A percentile compares a stretch with the other conserved stretches of the same genome.
Conservation (phyloP, 1,284 basidiomycete species). For the Cryptococcus maquisensis region DNA sequence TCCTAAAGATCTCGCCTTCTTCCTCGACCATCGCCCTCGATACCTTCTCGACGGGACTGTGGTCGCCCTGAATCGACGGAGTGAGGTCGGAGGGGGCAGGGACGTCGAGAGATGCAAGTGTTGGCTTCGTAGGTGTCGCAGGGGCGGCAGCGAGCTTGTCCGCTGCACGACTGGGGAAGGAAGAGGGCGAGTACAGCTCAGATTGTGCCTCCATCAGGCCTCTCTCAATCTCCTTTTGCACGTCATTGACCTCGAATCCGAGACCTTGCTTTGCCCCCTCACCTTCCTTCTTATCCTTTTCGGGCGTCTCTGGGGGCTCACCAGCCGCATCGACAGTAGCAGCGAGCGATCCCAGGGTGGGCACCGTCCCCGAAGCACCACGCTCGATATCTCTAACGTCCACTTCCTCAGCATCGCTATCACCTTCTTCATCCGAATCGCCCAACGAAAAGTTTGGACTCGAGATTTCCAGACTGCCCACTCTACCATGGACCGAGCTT, state of each 20-base stretch:
- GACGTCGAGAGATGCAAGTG: background rate
- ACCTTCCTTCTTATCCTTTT: background rate
- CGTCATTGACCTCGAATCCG: background rate
- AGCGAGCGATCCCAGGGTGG: background rate
- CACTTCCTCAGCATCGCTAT: conserved; percentile 58
- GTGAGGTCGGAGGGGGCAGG: background rate
- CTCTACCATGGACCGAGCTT: conserved; percentile 32
- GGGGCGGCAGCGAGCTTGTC: background rate
- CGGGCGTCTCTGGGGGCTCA: background rate
- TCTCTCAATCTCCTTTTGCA: background rate
- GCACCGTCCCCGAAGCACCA: background rate
- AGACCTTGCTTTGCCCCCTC: background rate
- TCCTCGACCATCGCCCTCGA: conserved; percentile 76
- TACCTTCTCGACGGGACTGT: conserved; percentile 28
- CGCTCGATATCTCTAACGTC: conserved; percentile 12
- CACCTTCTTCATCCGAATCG: conserved; percentile 56
- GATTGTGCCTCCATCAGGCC: conserved; percentile 1
- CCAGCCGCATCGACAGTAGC: background rate
- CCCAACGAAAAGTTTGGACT: conserved; percentile 60
- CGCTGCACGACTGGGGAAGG: background rate
- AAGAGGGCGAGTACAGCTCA: background rate
- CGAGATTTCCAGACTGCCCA: conserved; percentile 55
- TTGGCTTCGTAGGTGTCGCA: too few species aligned
- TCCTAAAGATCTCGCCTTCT: conserved; percentile 87
- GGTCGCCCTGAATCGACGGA: too few species aligned